Base-by-base conservation (phyloP, 805 yeast genomes). In the Danielia reshetovae region DNA sequence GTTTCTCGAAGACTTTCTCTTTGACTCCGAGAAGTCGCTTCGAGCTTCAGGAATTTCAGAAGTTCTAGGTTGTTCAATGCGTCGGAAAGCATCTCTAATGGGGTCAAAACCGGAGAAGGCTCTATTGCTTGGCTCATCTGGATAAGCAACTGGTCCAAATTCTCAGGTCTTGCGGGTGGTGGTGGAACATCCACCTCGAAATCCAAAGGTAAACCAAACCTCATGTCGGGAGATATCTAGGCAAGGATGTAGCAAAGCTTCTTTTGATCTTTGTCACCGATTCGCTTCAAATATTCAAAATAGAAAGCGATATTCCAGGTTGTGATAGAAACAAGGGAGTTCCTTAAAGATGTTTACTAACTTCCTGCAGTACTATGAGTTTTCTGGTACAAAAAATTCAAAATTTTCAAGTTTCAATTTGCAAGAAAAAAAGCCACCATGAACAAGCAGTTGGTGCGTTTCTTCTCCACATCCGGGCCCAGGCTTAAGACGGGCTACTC, bases 401-500 rank as follows among this genome's bases (percentile, higher is more conserved):
- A 43, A 37, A 30, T 32, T 39, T 36, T 37, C 40, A 30, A 22
- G 23, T n/a, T n/a, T n/a, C n/a, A n/a, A n/a, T n/a, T n/a, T n/a
- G n/a, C n/a, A n/a, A n/a, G n/a, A n/a, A n/a, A n/a, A n/a, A n/a
- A n/a, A n/a, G 25, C 30, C 39, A 42, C 38, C 36, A 46, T 47
- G 51, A 37, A 34, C 45, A 54, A 38, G 40, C 51, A 43, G 43
- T 48, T 52, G 38, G 43, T 49, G 42, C 59, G 63, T 56, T 54
- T 42, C 51, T 42, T 65, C 48, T 33, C 62, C 52, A 24, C 62
- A 61, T 38, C 73, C 64, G 57, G 73, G 73, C 32, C 82, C 78
- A 19, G 76, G 74, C 32, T 44, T 29, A 63, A 53, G 36, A 46
- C 69, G 10, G 70, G 70, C 7, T 67, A 66, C 57, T 82, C 94